phyloP scores from a whole-genome alignment of 2,329 filamentous ascomycete genomes.

The Aureobasidium namibiae region DNA sequence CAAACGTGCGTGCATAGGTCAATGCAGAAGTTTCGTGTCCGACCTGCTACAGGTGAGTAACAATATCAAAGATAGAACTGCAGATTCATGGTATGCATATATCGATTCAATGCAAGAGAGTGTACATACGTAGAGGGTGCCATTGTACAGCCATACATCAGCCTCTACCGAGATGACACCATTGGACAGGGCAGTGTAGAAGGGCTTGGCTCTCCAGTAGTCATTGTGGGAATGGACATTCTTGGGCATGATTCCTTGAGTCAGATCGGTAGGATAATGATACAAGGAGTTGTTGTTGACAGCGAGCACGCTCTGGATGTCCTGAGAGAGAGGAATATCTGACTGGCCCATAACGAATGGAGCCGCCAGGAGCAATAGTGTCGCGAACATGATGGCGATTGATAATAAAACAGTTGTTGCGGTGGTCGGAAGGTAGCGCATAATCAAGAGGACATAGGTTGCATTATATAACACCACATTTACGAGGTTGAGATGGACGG shows the following conservation, averaged over 20 bases:
- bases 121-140: slow-evolving; percentile 14
- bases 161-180: slow-evolving; percentile 53
- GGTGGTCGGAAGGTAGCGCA: not conserved
- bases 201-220: slow-evolving; percentile 44
- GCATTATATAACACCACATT: not conserved
- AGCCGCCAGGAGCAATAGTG: not conserved
- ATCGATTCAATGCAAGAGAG: no score
- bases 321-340: slow-evolving; percentile 34
- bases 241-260: slow-evolving; percentile 52
- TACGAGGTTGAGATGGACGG: not conserved
- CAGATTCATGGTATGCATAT: not conserved
- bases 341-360: slow-evolving; percentile 19
- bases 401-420: not conserved
- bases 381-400: not conserved
- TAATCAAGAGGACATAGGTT: not conserved
- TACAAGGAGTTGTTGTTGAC: slow-evolving; percentile 46
- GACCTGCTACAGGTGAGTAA: slow-evolving; percentile 31
- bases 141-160: slow-evolving; percentile 53
- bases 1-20: slow-evolving; percentile 44
- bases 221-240: slow-evolving; percentile 52
- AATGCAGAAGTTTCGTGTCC: slow-evolving; percentile 49
- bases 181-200: slow-evolving; percentile 46
- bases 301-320: slow-evolving; percentile 48
- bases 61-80: no score
- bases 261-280: slow-evolving; percentile 54